Percentiles rank a stretch among this genome's conserved stretches.
phyloP scores from a whole-genome alignment of 1,284 basidiomycete species.

The Taiwanofungus camphoratus region DNA sequence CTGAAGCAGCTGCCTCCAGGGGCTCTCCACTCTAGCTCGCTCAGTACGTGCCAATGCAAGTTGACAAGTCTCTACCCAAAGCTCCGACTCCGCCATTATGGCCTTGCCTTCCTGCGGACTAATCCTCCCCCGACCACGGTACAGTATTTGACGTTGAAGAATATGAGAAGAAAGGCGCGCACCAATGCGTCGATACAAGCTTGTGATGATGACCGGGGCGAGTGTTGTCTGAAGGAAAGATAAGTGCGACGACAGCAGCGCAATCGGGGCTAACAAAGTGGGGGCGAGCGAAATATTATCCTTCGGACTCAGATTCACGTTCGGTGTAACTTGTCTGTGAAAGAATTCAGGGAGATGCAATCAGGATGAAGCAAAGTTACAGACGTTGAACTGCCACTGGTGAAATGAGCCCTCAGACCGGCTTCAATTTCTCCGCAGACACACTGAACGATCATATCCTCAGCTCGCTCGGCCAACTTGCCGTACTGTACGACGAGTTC shows the following conservation, averaged over 20 bases:
- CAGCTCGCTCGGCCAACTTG: slow-evolving; percentile 61
- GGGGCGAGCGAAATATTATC: slow-evolving; percentile 54
- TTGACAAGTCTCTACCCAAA: slow-evolving; percentile 76
- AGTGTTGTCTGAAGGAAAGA: slow-evolving; percentile 56
- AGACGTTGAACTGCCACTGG: slow-evolving; percentile 18
- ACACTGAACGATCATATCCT: slow-evolving; percentile 81
- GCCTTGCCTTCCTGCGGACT: slow-evolving; percentile 46
- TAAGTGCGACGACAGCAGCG: slow-evolving; percentile 70
- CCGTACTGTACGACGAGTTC: slow-evolving; percentile 61
- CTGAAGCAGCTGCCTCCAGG: slow-evolving; percentile 69
- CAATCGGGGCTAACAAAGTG: slow-evolving; percentile 64
- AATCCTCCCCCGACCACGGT: slow-evolving; percentile 62
- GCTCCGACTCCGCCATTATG: slow-evolving; percentile 62
- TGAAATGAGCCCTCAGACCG: slow-evolving; percentile 60
- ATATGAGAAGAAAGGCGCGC: slow-evolving; percentile 68
- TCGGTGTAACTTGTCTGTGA: slow-evolving; percentile 23
- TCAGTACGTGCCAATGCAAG: slow-evolving; percentile 39
- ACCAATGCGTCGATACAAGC: slow-evolving; percentile 67
- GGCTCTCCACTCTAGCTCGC: slow-evolving; percentile 37
- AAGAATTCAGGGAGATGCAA: neutral
- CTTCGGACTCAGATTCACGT: neutral
- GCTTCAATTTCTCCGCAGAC: slow-evolving; percentile 75
- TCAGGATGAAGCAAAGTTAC: neutral
- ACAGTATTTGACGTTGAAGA: slow-evolving; percentile 74
- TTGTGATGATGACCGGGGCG: slow-evolving; percentile 46